A percentile compares a stretch with the other conserved stretches of the same genome.
These are phyloP conservation scores for Pigoraptor vietnamica DNA, from an alignment of 78 protist genomes.

Conservation along the genomic window DNA sequence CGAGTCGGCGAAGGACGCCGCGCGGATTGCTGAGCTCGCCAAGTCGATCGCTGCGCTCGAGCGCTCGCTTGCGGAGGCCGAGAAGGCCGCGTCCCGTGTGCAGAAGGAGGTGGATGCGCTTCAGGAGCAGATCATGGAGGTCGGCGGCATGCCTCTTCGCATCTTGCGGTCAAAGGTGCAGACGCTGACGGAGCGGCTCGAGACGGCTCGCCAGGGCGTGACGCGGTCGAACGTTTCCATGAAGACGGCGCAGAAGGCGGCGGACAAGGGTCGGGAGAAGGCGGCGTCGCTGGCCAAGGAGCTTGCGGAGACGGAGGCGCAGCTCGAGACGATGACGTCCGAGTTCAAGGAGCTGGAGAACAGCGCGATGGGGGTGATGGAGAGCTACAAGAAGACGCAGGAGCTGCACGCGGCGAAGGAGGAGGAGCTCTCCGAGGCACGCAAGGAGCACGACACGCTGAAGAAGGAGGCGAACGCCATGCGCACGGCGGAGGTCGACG, in stretches of 20 bases:
- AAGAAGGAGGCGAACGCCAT: neutral
- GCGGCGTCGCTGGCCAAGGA: neutral
- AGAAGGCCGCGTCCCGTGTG: neutral
- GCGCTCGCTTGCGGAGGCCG: neutral
- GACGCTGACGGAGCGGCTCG: slow-evolving; percentile 12
- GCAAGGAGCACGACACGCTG: neutral
- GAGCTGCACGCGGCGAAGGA: slow-evolving; percentile 14
- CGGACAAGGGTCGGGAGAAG: neutral
- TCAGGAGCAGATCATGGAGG: slow-evolving; percentile 44
- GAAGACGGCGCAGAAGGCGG: neutral
- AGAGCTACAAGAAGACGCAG: neutral
- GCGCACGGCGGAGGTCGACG: slow-evolving; percentile 34
- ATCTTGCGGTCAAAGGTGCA: slow-evolving; percentile 49
- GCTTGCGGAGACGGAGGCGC: neutral
- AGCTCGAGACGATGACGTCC: neutral
- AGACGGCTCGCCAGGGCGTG: neutral
- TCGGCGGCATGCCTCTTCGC: slow-evolving; percentile 58
- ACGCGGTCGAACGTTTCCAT: slow-evolving; percentile 10
- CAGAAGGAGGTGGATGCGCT: slow-evolving; percentile 1
- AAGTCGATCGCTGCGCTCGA: neutral
- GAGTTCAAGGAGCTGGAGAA: slow-evolving; percentile 4
- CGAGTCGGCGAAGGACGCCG: neutral
- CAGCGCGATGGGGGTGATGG: slow-evolving; percentile 11
- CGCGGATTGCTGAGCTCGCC: neutral
- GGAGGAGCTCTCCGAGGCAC: slow-evolving; percentile 6